A percentile compares a stretch with the other conserved stretches of the same genome.
Conservation (phyloP, 306 rosid species). For the Pterocarpus macrocarpus region DNA sequence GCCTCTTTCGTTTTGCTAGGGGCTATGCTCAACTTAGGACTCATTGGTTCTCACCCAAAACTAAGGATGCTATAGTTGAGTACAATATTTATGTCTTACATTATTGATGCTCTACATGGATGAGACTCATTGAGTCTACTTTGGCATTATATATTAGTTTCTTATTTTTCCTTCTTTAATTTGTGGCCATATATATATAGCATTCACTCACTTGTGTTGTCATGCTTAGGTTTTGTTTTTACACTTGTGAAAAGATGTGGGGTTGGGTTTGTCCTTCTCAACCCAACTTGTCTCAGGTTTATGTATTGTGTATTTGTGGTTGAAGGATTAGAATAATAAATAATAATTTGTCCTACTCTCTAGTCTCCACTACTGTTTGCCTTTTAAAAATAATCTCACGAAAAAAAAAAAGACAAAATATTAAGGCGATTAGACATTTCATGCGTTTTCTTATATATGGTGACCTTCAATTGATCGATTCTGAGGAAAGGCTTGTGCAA, state of each 20-base stretch:
- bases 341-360: background rate
- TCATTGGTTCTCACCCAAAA: constrained; percentile 4
- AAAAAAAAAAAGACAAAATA: no score
- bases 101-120: constrained; percentile 14
- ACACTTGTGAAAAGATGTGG: background rate
- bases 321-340: background rate
- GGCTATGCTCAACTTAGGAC: constrained; percentile 72
- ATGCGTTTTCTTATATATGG: background rate
- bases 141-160: background rate
- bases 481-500: background rate
- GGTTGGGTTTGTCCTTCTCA: background rate
- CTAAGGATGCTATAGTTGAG: constrained; percentile 68
- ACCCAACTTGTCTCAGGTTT: background rate
- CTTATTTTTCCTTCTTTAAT: no score
- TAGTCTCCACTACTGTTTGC: background rate
- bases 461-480: background rate
- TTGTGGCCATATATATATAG: background rate
- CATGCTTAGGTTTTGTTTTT: background rate
- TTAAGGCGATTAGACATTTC: background rate
- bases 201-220: background rate
- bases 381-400: background rate
- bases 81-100: constrained; percentile 63
- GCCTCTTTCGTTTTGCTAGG: constrained; percentile 75
- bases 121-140: no score
- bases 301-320: background rate